A percentile compares a stretch with the other conserved stretches of the same genome.
Evolutionary conservation across 345 rosid genomes (phyloP).

Genomic region (Combretum micranthum): DNA sequence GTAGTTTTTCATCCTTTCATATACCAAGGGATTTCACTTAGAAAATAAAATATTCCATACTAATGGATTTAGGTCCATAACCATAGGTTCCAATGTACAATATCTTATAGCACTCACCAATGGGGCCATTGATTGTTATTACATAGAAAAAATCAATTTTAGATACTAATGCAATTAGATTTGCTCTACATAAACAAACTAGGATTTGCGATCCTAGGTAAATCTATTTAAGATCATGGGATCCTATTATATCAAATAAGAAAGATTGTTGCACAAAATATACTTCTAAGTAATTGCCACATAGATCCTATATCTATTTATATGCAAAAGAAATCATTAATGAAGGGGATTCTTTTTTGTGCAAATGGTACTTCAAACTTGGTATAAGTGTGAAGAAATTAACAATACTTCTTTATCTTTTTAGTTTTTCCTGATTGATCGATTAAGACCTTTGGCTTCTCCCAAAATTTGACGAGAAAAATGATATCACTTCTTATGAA

Average conservation of each 20-base stretch:
- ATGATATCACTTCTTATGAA: neutral
- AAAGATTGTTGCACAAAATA: neutral
- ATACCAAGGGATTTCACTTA: too few relatives aligned
- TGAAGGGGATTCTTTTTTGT: neutral
- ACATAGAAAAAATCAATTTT: slow-evolving; percentile 6
- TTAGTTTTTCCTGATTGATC: too few relatives aligned
- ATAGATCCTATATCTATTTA: neutral
- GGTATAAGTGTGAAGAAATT: neutral
- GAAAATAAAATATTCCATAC: neutral
- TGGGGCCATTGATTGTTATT: neutral
- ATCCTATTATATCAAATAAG: neutral
- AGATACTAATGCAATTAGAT: slow-evolving; percentile 4
- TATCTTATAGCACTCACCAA: too few relatives aligned
- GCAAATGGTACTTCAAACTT: neutral
- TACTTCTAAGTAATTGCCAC: neutral
- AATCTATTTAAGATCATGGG: neutral
- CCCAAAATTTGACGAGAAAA: neutral
- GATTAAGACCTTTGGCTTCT: neutral
- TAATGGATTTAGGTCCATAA: neutral
- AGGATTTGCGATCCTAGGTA: neutral
- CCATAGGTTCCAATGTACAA: too few relatives aligned
- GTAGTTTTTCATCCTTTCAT: too few relatives aligned
- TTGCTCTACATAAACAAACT: neutral
- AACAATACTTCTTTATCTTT: neutral
- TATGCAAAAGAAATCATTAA: neutral